Base-by-base conservation (phyloP, 164 flowering plant species). In the Berberis thunbergii region DNA sequence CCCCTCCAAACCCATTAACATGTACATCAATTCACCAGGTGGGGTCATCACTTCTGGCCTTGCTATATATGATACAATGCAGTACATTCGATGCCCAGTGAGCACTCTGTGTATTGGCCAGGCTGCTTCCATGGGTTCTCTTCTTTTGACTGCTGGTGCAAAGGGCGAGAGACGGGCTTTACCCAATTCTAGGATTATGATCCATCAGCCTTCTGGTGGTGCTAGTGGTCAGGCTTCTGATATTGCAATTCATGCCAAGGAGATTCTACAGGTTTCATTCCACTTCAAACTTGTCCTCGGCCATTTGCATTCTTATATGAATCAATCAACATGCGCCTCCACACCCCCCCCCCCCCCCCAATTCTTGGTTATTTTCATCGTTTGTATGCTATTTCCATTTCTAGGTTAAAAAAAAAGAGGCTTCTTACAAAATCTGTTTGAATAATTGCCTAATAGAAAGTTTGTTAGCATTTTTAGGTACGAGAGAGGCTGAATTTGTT, bases 151-250 rank as follows among this genome's bases (percentile, higher is more conserved):
- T 13, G 89, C 97, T 4, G 98, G 98, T n/a, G 80, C 96, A n/a
- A 78, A 83, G 73, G 96, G 98, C 43, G 87, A 90, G 76, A 85
- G 98, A 65, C 78, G 84, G 66, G 64, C 97, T 3, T 87, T 93
- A 12, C 98, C 98, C 2, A 87, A 93, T 74, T 87, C 97, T 9
- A 82, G 96, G n/a, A 65, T 93, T 54, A 93, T 90, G 98, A 81
- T 93, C 64, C 98, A 88, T 72, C 96, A 90, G 75, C 98, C 97
- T 42, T 88, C 96, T 2, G 98, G 97, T 53, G 97, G 95, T n/a
- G 83, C 83, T 59, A 83, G 89, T 65, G 97, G 98, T 42, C 92
- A 88, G 66, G 97, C 97, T 3, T 81, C 76, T 64, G 97, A 94
- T 63, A 79, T 91, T n/a, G 79, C 85, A 2, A 91, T 93, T 49